phyloP scores from a whole-genome alignment of 225 moss, liverwort and hornwort genomes.

The Pseudoscleropodium purum region DNA sequence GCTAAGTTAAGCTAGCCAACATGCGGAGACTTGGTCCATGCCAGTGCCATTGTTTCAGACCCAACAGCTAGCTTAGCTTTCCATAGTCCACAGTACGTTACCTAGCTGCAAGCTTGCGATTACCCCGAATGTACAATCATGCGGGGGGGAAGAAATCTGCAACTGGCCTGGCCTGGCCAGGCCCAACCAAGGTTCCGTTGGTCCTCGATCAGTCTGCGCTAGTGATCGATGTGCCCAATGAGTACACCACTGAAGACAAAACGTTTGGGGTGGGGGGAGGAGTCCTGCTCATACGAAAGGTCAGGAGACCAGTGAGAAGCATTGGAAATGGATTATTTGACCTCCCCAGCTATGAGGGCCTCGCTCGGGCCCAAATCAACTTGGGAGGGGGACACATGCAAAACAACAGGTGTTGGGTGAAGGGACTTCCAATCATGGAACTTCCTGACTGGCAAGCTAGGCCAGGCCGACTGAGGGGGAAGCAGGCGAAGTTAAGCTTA shows the following conservation, averaged over 20 bases:
- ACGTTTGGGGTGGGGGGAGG: neutral
- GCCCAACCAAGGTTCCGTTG: neutral
- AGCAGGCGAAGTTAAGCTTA: too few species aligned
- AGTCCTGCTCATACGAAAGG: neutral
- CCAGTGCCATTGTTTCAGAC: neutral
- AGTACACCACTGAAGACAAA: neutral
- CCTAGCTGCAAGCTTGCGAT: neutral
- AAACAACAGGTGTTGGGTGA: neutral
- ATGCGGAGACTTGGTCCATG: slow-evolving; percentile 3
- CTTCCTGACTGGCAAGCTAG: neutral
- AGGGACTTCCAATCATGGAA: neutral
- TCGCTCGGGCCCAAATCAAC: neutral
- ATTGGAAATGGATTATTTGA: neutral
- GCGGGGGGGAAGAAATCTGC: neutral
- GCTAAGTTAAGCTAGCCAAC: too few species aligned
- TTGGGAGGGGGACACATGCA: neutral
- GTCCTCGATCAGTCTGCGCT: neutral
- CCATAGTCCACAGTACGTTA: neutral
- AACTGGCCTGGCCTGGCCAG: neutral
- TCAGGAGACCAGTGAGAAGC: neutral
- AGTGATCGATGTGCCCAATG: neutral
- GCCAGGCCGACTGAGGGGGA: neutral
- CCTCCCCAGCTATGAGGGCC: neutral
- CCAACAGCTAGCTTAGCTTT: neutral
- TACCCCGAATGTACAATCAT: neutral